Base-by-base conservation (phyloP, 352 stramenopile genomes). In the Phytopythium vexans region DNA sequence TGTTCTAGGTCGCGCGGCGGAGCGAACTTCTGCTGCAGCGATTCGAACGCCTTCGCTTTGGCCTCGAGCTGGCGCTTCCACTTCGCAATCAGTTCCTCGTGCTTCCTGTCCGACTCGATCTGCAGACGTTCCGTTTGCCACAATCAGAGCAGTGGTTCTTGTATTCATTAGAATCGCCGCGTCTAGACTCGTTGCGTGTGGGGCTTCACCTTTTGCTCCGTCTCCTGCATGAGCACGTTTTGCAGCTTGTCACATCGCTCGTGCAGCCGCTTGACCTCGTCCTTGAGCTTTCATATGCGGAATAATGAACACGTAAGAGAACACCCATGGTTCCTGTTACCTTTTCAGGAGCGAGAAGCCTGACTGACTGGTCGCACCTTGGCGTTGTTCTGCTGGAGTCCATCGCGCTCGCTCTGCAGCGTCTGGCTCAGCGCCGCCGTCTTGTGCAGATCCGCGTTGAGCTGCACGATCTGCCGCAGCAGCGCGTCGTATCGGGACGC, bases 221-320 rank as follows among this genome's bases (percentile, higher is more conserved):
- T 93, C 42, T 89, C 82, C 53, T 88, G 76, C 74, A 93, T 82
- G 10, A 93, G 64, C 44, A 88, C 74, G 51, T 77, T 57, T 54
- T 91, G 78, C 51, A 91, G 68, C 63, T 90, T 89, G n/a, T 90
- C 80, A 37, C 77, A 89, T n/a, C 79, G 80, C 47, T 91, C 80
- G 27, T 88, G 68, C 21, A 87, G 63, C 10, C 78, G 72, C 66
- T 87, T 86, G 34, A 58, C 41, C 21, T 91, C 82, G 10, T 82
- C 66, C 48, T 74, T 81, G 3, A 93, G 65, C 82, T 93, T 49
- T 9, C 36, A 21, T 7, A 6, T 3, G 33, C 21, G 21, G 1
- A 43, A 12, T 7, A 12, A 43, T 43, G 12, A 15, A 15, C 39
- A 15, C 8, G 7, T 12, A 15, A 43, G 12, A 12, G 21, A 43